Conservation (phyloP, 345 rosid genomes). For the Lumnitzera racemosa region DNA sequence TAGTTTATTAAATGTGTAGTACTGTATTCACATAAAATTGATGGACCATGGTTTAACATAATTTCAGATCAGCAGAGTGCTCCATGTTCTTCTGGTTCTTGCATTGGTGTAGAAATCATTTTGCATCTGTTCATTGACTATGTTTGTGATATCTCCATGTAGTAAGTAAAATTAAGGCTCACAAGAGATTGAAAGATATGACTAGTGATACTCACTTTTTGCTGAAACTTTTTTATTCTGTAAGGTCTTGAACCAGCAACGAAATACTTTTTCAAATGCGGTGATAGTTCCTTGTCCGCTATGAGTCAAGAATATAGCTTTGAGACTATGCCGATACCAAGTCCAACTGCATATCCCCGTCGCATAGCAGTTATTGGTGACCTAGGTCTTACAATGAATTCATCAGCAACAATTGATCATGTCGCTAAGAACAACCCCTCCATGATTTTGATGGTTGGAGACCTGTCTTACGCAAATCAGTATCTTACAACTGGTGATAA, state of each 20-base stretch:
- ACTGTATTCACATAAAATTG: too few species aligned
- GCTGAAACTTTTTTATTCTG: background rate
- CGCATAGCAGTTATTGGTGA: conserved; percentile 73
- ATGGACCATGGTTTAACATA: too few species aligned
- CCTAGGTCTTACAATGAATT: conserved; percentile 75
- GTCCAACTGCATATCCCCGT: conserved; percentile 45
- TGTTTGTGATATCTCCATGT: background rate
- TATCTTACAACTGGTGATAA: conserved; percentile 71
- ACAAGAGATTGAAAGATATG: background rate
- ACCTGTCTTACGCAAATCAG: conserved; percentile 75
- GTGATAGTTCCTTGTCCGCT: conserved; percentile 69
- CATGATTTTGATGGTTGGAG: conserved; percentile 69
- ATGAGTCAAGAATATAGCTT: conserved; percentile 58
- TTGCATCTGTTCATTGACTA: too few species aligned
- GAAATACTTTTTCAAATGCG: conserved; percentile 61
- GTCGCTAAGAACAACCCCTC: conserved; percentile 56
- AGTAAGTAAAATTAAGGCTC: background rate
- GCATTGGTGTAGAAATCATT: too few species aligned
- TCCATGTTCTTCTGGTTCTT: too few species aligned
- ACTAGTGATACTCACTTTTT: background rate
- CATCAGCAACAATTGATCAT: conserved; percentile 72
- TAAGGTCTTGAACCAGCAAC: conserved; percentile 59
- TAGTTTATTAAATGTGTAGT: too few species aligned
- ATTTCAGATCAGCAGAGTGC: too few species aligned
- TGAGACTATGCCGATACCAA: conserved; percentile 44